Base-by-base conservation (phyloP, 129 eudicot species). In the Lactuca sativa region DNA sequence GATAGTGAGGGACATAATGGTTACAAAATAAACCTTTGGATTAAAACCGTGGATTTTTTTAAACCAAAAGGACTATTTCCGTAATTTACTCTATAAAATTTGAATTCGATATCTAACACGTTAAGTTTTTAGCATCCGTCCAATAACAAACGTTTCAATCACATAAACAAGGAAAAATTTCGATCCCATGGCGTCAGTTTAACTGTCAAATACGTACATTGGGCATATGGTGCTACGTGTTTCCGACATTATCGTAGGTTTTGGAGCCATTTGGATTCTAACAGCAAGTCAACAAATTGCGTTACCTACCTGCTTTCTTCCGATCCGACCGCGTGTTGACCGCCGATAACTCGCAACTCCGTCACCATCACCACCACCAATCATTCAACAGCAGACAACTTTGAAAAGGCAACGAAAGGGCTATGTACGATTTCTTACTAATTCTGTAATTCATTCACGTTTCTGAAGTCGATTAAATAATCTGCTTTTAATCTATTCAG, bases 201-300 rank as follows among this genome's bases (percentile, higher is more conserved):
- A 44, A 44, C 51, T 13, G 51, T 44, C 51, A 44, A 44, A 10
- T 11, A 47, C 9, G 52, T 12, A 3, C 52, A 47, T 47, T 36
- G 3, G 52, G 52, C 52, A 47, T 10, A 47, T 47, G 52, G 44
- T 25, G 30, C 15, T 47, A 47, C 52, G 52, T 47, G 52, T 47
- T 47, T 3, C 52, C n/a, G 52, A 55, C 21, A 17, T 11, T 37
- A 10, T 10, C 41, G 56, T 21, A 71, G 38, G 25, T 21, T 34
- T 18, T 47, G 15, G 52, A 47, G 52, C 54, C 8, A 30, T 34
- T 1, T 13, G 55, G 16, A 34, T 55, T 52, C 62, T 7, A 48
- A 13, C 74, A 48, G 52, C 17, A 72, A 72, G 77, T 72, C 79
- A 74, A 75, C 79, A 57, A 12, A 5, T 59, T 66, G 52, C 38